Evolutionary conservation across 257 asterid genomes (phyloP).

Genomic region (Jasminum sambac): DNA sequence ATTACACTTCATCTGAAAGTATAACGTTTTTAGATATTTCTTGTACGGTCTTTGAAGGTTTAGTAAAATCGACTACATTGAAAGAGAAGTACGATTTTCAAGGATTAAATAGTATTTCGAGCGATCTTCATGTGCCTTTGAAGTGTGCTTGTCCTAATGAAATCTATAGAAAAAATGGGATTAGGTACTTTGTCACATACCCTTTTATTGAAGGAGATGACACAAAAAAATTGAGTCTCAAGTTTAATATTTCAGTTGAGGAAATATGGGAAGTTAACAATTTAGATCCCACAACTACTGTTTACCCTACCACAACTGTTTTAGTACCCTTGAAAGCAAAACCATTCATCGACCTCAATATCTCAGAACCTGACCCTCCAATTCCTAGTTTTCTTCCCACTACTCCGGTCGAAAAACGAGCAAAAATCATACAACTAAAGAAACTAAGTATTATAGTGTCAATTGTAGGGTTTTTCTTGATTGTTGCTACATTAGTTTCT

Average conservation of each 20-base stretch:
- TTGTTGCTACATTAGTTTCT: slow-evolving; percentile 36
- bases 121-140: slow-evolving; percentile 50
- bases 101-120: slow-evolving; percentile 2
- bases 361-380: slow-evolving; percentile 46
- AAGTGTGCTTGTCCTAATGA: slow-evolving; percentile 72
- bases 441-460: slow-evolving; percentile 46
- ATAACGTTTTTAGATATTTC: slow-evolving; percentile 33
- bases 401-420: slow-evolving; percentile 21
- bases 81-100: slow-evolving; percentile 31
- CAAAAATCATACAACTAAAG: slow-evolving; percentile 21
- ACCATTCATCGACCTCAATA: slow-evolving; percentile 45
- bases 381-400: slow-evolving; percentile 60
- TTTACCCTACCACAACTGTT: slow-evolving; percentile 60
- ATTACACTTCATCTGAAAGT: slow-evolving; percentile 27
- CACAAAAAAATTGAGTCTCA: slow-evolving; percentile 35
- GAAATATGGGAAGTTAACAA: slow-evolving; percentile 50
- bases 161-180: background rate
- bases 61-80: slow-evolving; percentile 48
- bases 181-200: slow-evolving; percentile 54
- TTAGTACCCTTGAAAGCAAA: slow-evolving; percentile 52
- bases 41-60: slow-evolving; percentile 55
- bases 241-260: slow-evolving; percentile 47
- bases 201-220: slow-evolving; percentile 51
- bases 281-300: slow-evolving; percentile 44
- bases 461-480: slow-evolving; percentile 38